A percentile compares a stretch with the other conserved stretches of the same genome.
phyloP scores from a whole-genome alignment of 805 yeast species.

The Zygotorulaspora chibaensis region DNA sequence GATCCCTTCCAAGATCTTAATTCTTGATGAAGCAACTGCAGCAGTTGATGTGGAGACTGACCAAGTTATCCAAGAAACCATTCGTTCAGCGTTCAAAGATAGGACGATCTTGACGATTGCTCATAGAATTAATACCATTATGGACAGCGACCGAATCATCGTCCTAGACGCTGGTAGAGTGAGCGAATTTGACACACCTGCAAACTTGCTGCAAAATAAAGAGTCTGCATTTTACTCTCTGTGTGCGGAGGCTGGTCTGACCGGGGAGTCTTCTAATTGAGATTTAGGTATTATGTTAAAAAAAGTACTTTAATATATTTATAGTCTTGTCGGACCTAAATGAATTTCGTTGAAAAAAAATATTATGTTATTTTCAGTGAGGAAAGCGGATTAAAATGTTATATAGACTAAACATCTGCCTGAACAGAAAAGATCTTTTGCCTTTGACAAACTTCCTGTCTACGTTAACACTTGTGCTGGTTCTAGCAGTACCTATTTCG shows the following conservation, averaged over 20 bases:
- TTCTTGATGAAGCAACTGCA: conserved; percentile 84
- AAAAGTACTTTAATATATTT: no score
- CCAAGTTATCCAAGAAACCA: conserved; percentile 69
- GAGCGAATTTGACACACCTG: conserved; percentile 73
- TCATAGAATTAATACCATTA: conserved; percentile 75
- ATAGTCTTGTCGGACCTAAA: no score
- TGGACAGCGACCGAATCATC: conserved; percentile 74
- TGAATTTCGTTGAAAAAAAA: no score
- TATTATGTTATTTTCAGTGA: no score
- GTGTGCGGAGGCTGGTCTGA: conserved; percentile 75
- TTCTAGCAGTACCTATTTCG: no score
- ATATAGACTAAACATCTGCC: no score
- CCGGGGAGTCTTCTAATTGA: not conserved
- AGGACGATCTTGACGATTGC: conserved; percentile 82
- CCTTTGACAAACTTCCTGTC: no score
- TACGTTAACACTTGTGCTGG: no score
- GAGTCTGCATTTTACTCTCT: conserved; percentile 73
- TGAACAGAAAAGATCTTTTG: no score
- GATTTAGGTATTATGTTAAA: not conserved
- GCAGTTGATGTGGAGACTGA: conserved; percentile 87
- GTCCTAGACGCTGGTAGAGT: conserved; percentile 73
- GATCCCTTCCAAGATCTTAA: conserved; percentile 57
- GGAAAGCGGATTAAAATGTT: no score
- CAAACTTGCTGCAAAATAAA: conserved; percentile 56
- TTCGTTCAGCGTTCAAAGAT: conserved; percentile 66